These are phyloP conservation scores for Gaertneriomyces sp. DNA, from an alignment of 192 early-diverging fungal species.

Conservation along the genomic window DNA sequence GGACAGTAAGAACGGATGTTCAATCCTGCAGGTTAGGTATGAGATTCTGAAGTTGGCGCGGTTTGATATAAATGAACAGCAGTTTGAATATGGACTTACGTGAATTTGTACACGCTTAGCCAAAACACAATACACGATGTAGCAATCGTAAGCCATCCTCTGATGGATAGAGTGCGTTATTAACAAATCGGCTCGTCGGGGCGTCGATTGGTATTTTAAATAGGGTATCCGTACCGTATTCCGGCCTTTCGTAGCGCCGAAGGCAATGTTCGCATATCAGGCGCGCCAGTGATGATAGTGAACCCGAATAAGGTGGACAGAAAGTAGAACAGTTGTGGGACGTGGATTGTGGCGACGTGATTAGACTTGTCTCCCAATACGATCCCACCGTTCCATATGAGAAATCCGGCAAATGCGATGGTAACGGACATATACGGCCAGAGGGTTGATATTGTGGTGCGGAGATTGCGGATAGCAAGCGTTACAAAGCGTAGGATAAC, in stretches of 20 bases:
- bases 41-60: neutral
- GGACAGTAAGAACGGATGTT: conserved; percentile 89
- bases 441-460: conserved; percentile 21
- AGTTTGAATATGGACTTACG: conserved; percentile 16
- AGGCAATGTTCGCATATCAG: too few species aligned
- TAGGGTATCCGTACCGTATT: too few species aligned
- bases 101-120: conserved; percentile 25
- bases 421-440: conserved; percentile 53
- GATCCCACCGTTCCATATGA: conserved; percentile 77
- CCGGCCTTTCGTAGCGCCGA: too few species aligned
- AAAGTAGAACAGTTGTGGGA: conserved; percentile 88
- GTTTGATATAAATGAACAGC: neutral
- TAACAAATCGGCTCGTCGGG: too few species aligned
- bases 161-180: too few species aligned
- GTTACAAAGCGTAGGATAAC: too few species aligned
- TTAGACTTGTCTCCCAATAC: conserved; percentile 84
- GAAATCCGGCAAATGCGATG: conserved; percentile 59
- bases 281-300: conserved; percentile 11
- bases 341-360: conserved; percentile 73
- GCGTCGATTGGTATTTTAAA: too few species aligned
- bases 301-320: conserved; percentile 43
- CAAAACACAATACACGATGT: too few species aligned
- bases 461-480: too few species aligned
- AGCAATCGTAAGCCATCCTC: neutral
- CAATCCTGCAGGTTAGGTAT: conserved; percentile 49